A percentile compares a stretch with the other conserved stretches of the same genome.
These are phyloP conservation scores for Erysimum cheiri DNA, from an alignment of 441 rosid genomes.

Conservation along the genomic window DNA sequence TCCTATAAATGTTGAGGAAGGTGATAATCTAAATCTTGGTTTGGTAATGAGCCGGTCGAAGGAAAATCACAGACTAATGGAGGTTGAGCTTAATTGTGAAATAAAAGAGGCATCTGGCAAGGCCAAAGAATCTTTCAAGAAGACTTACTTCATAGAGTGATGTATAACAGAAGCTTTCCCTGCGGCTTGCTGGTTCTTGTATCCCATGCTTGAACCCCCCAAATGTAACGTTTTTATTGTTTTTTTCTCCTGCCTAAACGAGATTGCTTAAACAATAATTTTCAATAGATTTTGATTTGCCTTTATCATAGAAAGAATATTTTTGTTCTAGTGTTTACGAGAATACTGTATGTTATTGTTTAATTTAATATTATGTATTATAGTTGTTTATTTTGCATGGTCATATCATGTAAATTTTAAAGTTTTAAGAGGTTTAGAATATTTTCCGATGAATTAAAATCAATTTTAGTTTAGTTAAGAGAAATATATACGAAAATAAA, in stretches of 20 bases:
- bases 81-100: constrained; percentile 71
- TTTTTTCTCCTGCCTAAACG: background rate
- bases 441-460: background rate
- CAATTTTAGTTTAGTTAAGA: background rate
- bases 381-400: background rate
- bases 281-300: constrained; percentile 12
- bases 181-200: constrained; percentile 27
- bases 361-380: background rate
- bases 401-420: too few relatives aligned
- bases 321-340: background rate
- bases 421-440: background rate
- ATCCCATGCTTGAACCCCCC: constrained; percentile 23
- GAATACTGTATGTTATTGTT: background rate
- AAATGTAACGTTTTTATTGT: constrained; percentile 28
- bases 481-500: background rate
- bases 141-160: constrained; percentile 81
- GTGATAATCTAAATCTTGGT: constrained; percentile 63
- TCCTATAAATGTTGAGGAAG: constrained; percentile 59
- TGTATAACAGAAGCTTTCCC: constrained; percentile 34
- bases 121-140: constrained; percentile 54
- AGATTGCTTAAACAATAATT: constrained; percentile 4
- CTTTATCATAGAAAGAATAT: background rate
- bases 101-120: constrained; percentile 61
- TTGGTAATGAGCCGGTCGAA: constrained; percentile 82
- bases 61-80: constrained; percentile 93